A percentile compares a stretch with the other conserved stretches of the same genome.
These are phyloP conservation scores for Lupinus albus DNA, from an alignment of 306 rosid genomes.

Conservation along the genomic window DNA sequence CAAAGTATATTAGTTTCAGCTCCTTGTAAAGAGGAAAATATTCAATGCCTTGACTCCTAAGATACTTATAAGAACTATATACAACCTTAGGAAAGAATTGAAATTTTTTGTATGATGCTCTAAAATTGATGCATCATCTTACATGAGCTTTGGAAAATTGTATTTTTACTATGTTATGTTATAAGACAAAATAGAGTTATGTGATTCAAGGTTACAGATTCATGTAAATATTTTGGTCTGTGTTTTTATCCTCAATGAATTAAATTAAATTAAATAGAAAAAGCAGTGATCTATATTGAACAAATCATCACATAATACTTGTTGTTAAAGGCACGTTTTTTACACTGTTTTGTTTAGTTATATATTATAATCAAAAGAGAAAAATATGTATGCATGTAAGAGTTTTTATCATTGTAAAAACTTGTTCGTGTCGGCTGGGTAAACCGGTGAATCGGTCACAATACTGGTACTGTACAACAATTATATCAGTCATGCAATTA, in stretches of 20 bases:
- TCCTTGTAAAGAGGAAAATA: conserved; percentile 64
- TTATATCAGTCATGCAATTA: too few species aligned
- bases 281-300: neutral
- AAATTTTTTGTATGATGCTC: conserved; percentile 52
- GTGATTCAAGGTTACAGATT: conserved; percentile 15
- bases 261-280: neutral
- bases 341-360: too few species aligned
- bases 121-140: conserved; percentile 50
- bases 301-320: neutral
- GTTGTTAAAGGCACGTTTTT: too few species aligned
- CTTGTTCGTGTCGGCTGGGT: too few species aligned
- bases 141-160: conserved; percentile 32
- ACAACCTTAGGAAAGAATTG: conserved; percentile 40
- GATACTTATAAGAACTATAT: conserved; percentile 48
- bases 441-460: too few species aligned
- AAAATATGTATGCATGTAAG: too few species aligned
- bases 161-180: conserved; percentile 31
- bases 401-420: too few species aligned
- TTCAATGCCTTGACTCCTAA: conserved; percentile 48
- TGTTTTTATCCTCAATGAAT: neutral
- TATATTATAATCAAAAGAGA: too few species aligned
- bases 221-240: conserved; percentile 24
- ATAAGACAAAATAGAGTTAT: conserved; percentile 16
- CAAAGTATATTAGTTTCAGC: conserved; percentile 54
- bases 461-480: too few species aligned